These are phyloP conservation scores for Tolypocladium endophyticum DNA, from an alignment of 2,329 filamentous ascomycete species.

Conservation along the genomic window DNA sequence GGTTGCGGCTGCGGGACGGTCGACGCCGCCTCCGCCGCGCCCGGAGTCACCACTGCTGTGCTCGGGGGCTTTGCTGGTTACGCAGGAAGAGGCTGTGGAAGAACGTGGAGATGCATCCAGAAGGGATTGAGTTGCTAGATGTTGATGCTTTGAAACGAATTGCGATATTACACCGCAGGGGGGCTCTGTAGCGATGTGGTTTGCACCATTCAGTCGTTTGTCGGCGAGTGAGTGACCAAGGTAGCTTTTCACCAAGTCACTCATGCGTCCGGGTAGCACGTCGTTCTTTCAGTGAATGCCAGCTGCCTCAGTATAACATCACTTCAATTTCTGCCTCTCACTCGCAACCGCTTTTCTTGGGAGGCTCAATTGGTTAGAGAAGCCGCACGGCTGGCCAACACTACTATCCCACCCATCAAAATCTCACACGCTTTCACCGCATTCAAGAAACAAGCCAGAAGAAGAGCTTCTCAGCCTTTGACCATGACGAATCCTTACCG, in stretches of 20 bases:
- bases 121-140: neutral
- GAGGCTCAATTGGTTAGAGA: neutral
- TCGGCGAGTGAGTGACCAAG: neutral
- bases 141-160: neutral
- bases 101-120: neutral
- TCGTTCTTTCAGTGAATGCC: neutral
- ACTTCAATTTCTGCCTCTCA: neutral
- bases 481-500: neutral
- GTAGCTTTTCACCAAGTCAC: neutral
- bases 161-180: neutral
- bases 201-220: neutral
- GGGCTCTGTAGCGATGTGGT: neutral
- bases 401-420: neutral
- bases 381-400: neutral
- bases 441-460: neutral
- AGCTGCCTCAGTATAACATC: neutral
- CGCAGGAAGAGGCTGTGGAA: neutral
- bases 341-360: neutral
- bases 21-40: neutral
- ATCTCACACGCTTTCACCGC: neutral
- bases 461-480: neutral
- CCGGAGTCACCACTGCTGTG: neutral
- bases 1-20: neutral
- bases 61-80: neutral
- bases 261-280: neutral